Base-by-base conservation (phyloP, 768 basidiomycete species). In the Bullera alba region DNA sequence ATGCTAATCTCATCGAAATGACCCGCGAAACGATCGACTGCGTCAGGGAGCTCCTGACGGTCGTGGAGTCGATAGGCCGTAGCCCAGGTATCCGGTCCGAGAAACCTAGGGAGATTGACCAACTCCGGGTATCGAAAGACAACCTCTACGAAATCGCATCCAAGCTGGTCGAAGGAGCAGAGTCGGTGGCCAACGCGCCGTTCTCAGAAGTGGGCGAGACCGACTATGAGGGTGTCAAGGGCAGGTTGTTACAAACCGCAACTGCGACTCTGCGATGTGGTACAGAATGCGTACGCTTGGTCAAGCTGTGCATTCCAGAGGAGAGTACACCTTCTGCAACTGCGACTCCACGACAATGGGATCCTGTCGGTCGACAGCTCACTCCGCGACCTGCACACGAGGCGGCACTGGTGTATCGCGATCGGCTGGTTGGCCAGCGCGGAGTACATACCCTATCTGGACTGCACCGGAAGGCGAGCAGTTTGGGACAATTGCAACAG, bases 1-100 rank as follows among this genome's bases (percentile, higher is more conserved):
- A 90, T 15, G 92, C 88, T 1, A 86, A 90, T 59, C 79, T 97
- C 72, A 91, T 95, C 66, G 91, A 96, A 59, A 81, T 96, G 46
- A 88, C 92, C n/a, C 81, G 85, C 45, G 88, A 93, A 74, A 86
- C 91, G 41, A 86, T 96, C 45, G 90, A 93, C 71, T 83, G 85
- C 75, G 90, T 95, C 19, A 86, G 88, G 75, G 87, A 86, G 66
- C 78, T 95, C 53, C 79, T 99, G 47, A 85, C 84, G 26, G 83
- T 97, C 48, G 89, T 93, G 41, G 93, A 97, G 69, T 50, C 62
- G 7, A 87, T 95, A 35, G 80, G 84, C 63, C 79, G 79, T 45
- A 85, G 88, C 65, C 81, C 84, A 2, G 83, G 83, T 39, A 76
- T 91, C 35, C 80, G 81, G 27, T 34, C 50, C 4, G 41, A 45